These are phyloP conservation scores for Fremontodendron californicum DNA, from an alignment of 345 rosid species.

Conservation along the genomic window DNA sequence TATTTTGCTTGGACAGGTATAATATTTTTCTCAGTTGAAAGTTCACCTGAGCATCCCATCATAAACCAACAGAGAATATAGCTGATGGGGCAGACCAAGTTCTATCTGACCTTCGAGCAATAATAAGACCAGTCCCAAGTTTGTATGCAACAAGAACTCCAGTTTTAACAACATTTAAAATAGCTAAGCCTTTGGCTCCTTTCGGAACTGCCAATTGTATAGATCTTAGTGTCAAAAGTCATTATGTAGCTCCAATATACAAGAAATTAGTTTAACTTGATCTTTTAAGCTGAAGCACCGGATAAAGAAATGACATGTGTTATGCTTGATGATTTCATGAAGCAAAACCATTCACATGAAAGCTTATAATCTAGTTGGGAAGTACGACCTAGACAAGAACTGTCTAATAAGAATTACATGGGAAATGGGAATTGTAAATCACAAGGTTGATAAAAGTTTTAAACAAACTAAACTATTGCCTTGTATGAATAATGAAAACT, in stretches of 20 bases:
- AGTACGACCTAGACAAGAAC: background rate
- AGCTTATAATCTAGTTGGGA: background rate
- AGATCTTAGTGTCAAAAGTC: constrained; percentile 32
- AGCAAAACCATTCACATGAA: background rate
- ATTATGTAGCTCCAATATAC: background rate
- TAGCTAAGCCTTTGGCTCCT: constrained; percentile 80
- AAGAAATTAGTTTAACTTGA: background rate
- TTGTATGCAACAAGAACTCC: constrained; percentile 72
- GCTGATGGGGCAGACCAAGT: constrained; percentile 99
- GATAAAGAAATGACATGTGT: background rate
- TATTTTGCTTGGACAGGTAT: background rate
- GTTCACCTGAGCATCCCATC: constrained; percentile 98
- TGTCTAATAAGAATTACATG: background rate
- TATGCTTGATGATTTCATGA: background rate
- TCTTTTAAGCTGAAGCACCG: constrained; percentile 1
- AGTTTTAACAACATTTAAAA: constrained; percentile 85
- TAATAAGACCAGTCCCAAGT: constrained; percentile 78
- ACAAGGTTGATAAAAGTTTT: background rate
- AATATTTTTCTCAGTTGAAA: background rate
- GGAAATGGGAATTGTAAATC: background rate
- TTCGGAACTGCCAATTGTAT: constrained; percentile 70
- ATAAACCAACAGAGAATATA: constrained; percentile 66
- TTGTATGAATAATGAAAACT: background rate
- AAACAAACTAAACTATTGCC: background rate
- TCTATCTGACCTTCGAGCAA: constrained; percentile 76